Percentiles rank a stretch among this genome's conserved stretches.
These are phyloP conservation scores for Gremmenia infestans DNA, from an alignment of 2,329 filamentous ascomycete species.

Conservation along the genomic window DNA sequence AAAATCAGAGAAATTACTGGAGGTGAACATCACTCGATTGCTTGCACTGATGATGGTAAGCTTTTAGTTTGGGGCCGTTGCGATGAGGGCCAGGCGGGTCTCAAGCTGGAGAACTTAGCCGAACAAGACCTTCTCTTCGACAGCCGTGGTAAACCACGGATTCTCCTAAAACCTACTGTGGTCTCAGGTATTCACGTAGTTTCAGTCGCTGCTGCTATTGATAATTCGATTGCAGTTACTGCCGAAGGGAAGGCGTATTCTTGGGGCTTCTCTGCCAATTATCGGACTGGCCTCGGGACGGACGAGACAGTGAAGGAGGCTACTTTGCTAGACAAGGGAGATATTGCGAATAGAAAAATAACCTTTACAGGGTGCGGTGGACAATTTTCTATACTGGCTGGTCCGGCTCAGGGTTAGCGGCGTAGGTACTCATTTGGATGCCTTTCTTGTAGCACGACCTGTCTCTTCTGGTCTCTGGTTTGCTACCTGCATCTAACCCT, in stretches of 20 bases:
- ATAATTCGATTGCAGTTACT: conserved; percentile 69
- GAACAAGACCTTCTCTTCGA: conserved; percentile 59
- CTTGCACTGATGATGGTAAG: conserved; percentile 51
- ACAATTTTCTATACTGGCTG: conserved; percentile 69
- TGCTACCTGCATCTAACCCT: no score
- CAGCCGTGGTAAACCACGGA: conserved; percentile 58
- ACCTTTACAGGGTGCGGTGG: conserved; percentile 76
- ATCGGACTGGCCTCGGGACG: conserved; percentile 72
- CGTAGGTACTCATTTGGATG: no score
- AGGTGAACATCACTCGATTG: conserved; percentile 70
- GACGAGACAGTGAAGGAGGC: conserved; percentile 73
- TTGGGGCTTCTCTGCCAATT: conserved; percentile 78
- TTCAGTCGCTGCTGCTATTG: conserved; percentile 60
- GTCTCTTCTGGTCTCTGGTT: no score
- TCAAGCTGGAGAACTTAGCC: conserved; percentile 50
- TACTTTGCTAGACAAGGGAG: conserved; percentile 77
- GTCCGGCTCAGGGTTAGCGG: conserved; percentile 18
- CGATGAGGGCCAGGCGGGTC: conserved; percentile 50
- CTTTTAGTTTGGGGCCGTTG: conserved; percentile 57
- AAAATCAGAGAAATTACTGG: conserved; percentile 64
- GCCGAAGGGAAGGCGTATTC: conserved; percentile 64
- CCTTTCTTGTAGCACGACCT: no score
- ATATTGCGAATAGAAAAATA: conserved; percentile 68
- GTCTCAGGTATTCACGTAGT: conserved; percentile 43
- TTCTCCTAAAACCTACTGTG: conserved; percentile 58